Evolutionary conservation across 1,139 yeast genomes (phyloP).

Genomic region (Candida frijolesensis): DNA sequence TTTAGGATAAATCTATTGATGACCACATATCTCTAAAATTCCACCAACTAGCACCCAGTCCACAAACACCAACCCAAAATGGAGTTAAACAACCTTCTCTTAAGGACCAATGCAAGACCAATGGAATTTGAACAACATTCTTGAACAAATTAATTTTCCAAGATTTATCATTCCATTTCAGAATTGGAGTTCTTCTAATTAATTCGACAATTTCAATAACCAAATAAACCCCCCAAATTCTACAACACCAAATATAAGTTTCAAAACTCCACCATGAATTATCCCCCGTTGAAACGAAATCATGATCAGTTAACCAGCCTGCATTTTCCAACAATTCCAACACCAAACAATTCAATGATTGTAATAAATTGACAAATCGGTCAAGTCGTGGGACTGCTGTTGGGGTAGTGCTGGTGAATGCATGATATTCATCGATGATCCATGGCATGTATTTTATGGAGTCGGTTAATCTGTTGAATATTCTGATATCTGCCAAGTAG

Average conservation of each 20-base stretch:
- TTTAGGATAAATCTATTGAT: conserved; percentile 32
- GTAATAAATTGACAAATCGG: conserved; percentile 40
- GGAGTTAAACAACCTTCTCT: conserved; percentile 56
- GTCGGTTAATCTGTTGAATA: conserved; percentile 56
- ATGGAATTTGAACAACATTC: conserved; percentile 52
- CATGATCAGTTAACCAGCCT: conserved; percentile 61
- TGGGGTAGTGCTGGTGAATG: conserved; percentile 29
- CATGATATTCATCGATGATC: conserved; percentile 41
- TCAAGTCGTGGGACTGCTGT: conserved; percentile 28
- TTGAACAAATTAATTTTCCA: conserved; percentile 43
- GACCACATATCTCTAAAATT: conserved; percentile 42
- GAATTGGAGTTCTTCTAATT: conserved; percentile 41
- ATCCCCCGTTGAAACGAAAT: conserved; percentile 52
- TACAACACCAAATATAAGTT: conserved; percentile 51
- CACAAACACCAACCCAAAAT: conserved; percentile 54
- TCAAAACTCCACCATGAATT: conserved; percentile 46
- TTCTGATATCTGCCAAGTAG: conserved; percentile 54
- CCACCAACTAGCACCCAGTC: conserved; percentile 51
- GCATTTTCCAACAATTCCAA: conserved; percentile 56
- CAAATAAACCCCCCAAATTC: conserved; percentile 61
- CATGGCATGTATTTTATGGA: conserved; percentile 54
- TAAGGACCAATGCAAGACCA: conserved; percentile 61
- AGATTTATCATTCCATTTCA: conserved; percentile 33
- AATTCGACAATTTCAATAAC: conserved; percentile 49
- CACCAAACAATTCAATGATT: conserved; percentile 45